A percentile compares a stretch with the other conserved stretches of the same genome.
Evolutionary conservation across 2,329 filamentous ascomycete species (phyloP).

Genomic region (Chaetomiaceae sp.): DNA sequence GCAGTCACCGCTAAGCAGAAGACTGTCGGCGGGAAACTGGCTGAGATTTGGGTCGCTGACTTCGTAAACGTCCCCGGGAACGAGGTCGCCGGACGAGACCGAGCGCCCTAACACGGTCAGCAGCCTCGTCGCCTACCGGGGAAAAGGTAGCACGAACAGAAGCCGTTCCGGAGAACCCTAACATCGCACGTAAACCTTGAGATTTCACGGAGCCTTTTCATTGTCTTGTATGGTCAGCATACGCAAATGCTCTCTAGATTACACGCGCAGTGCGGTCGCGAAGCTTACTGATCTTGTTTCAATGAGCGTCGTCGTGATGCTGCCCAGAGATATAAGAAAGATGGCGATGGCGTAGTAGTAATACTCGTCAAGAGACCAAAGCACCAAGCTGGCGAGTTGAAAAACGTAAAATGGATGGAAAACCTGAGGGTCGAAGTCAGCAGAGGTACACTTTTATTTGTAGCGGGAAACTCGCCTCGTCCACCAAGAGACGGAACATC

Average conservation of each 20-base stretch:
- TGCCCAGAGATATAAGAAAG: constrained; percentile 87
- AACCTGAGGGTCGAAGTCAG: constrained; percentile 46
- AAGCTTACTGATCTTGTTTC: constrained; percentile 73
- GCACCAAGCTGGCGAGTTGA: constrained; percentile 84
- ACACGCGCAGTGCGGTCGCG: too few species aligned
- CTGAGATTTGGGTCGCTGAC: constrained; percentile 85
- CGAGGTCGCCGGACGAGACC: constrained; percentile 77
- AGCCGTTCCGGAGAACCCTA: constrained; percentile 85
- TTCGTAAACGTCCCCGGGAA: constrained; percentile 95
- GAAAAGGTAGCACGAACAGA: constrained; percentile 56
- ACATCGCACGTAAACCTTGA: constrained; percentile 95
- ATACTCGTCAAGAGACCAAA: constrained; percentile 95
- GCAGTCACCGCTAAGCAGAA: constrained; percentile 87
- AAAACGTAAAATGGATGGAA: constrained; percentile 99
- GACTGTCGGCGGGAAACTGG: constrained; percentile 86
- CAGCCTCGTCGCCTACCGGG: neutral
- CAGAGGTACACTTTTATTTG: neutral
- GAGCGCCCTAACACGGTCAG: constrained; percentile 55
- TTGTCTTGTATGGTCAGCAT: constrained; percentile 51
- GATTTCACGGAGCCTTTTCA: constrained; percentile 83
- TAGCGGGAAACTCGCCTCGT: constrained; percentile 57
- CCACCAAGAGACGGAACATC: constrained; percentile 71
- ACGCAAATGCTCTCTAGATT: neutral
- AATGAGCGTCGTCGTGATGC: constrained; percentile 80
- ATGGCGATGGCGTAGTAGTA: constrained; percentile 97